phyloP scores from a whole-genome alignment of 164 flowering plant species.

The Dillenia turbinata region DNA sequence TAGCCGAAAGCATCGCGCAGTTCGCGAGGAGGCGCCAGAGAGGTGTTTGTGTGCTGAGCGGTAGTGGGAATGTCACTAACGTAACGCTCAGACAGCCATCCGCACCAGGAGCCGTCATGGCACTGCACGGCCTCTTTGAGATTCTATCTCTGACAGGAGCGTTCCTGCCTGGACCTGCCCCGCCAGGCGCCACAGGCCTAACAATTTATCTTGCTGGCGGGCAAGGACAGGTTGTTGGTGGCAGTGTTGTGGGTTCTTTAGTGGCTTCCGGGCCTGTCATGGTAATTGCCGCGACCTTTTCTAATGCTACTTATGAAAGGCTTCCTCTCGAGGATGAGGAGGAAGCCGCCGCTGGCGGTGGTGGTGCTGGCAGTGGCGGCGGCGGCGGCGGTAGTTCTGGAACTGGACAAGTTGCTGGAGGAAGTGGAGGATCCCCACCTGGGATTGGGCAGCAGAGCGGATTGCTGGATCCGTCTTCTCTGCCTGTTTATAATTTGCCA shows the following conservation, averaged over 20 bases:
- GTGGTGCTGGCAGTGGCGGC: constrained; percentile 13
- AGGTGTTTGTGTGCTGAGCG: constrained; percentile 49
- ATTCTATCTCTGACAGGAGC: constrained; percentile 47
- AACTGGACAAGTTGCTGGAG: background rate
- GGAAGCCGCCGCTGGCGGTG: constrained; percentile 18
- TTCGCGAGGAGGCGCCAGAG: constrained; percentile 53
- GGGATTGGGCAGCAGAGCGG: constrained; percentile 8
- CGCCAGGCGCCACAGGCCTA: constrained; percentile 48
- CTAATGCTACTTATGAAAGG: constrained; percentile 49
- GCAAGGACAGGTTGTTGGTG: constrained; percentile 56
- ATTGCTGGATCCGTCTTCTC: constrained; percentile 14
- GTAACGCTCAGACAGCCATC: constrained; percentile 48
- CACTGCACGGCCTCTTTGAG: constrained; percentile 52
- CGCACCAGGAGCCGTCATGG: constrained; percentile 35
- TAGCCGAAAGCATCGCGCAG: constrained; percentile 45
- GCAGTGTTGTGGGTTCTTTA: constrained; percentile 46
- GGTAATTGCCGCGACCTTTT: constrained; percentile 47
- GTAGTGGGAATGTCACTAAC: constrained; percentile 49
- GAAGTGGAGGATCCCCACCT: constrained; percentile 1
- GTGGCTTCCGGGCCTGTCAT: constrained; percentile 52
- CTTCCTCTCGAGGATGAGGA: constrained; percentile 54
- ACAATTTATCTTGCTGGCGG: constrained; percentile 50
- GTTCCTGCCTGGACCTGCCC: constrained; percentile 48
- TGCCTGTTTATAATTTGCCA: constrained; percentile 35
- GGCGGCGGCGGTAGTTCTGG: constrained; percentile 8